Conservation (phyloP, 495 filamentous ascomycete genomes). For the Talaromyces adpressus region DNA sequence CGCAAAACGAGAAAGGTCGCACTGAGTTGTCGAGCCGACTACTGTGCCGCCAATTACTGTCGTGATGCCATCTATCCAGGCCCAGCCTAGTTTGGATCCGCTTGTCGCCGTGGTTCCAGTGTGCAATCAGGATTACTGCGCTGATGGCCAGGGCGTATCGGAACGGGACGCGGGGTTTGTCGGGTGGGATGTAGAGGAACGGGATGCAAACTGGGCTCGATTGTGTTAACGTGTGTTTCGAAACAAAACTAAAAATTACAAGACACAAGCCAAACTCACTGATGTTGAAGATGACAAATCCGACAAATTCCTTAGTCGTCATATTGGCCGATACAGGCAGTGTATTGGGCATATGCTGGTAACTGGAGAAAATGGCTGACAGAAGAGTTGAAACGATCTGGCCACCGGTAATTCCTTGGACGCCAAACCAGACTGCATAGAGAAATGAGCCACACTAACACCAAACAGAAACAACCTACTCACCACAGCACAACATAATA, state of each 20-base stretch:
- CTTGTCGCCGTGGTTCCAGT: constrained; percentile 9
- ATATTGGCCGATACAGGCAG: constrained; percentile 20
- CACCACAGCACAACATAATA: constrained; percentile 4
- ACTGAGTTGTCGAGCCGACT: constrained; percentile 19
- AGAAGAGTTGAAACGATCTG: constrained; percentile 20
- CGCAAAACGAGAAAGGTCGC: constrained; percentile 23
- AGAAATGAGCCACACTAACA: no score
- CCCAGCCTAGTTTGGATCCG: constrained; percentile 13
- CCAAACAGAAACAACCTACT: background rate
- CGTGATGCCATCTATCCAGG: constrained; percentile 18
- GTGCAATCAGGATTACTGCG: constrained; percentile 14
- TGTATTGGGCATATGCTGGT: constrained; percentile 23
- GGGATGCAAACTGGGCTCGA: constrained; percentile 20
- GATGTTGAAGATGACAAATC: constrained; percentile 19
- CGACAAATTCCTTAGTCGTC: constrained; percentile 20
- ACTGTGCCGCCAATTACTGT: constrained; percentile 19
- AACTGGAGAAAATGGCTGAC: constrained; percentile 21
- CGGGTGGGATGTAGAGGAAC: constrained; percentile 22
- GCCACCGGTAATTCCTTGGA: constrained; percentile 17
- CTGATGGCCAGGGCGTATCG: constrained; percentile 13
- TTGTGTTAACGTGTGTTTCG: background rate
- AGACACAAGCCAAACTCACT: background rate
- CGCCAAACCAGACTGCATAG: constrained; percentile 10
- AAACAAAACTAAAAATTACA: background rate
- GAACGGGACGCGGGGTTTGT: constrained; percentile 19